Evolutionary conservation across 108 stramenopile genomes (phyloP).

Genomic region (Cafeteria roenbergensis): DNA sequence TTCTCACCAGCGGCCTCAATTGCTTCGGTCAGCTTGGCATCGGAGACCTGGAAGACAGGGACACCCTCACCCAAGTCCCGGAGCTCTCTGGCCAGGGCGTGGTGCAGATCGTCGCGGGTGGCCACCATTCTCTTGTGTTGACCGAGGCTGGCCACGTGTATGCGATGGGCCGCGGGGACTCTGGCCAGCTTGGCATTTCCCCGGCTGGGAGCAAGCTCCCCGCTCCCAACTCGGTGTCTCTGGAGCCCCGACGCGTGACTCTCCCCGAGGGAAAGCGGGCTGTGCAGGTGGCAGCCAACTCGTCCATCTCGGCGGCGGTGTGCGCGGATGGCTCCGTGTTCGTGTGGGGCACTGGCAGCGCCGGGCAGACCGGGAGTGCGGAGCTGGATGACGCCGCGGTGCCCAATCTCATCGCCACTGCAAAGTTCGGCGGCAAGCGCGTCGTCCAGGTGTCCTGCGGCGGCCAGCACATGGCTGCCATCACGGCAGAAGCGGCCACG

Average conservation of each 20-base stretch:
- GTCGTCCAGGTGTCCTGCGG: background rate
- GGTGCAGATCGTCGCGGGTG: slow-evolving; percentile 51
- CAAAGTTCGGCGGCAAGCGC: background rate
- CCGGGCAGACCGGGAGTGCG: slow-evolving; percentile 44
- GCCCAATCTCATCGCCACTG: slow-evolving; percentile 5
- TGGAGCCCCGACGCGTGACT: slow-evolving; percentile 3
- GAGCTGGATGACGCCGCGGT: slow-evolving; percentile 23
- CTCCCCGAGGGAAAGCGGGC: background rate
- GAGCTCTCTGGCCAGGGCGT: slow-evolving; percentile 36
- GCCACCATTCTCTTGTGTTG: slow-evolving; percentile 56
- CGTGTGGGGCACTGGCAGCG: slow-evolving; percentile 68
- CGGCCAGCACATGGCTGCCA: background rate
- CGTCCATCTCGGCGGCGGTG: slow-evolving; percentile 51
- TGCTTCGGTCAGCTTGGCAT: slow-evolving; percentile 78
- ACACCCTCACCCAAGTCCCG: background rate
- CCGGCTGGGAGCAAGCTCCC: slow-evolving; percentile 14
- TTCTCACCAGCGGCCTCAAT: slow-evolving; percentile 66
- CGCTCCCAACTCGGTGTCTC: background rate
- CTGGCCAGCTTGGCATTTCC: slow-evolving; percentile 60
- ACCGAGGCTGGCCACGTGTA: slow-evolving; percentile 45
- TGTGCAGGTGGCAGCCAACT: slow-evolving; percentile 29
- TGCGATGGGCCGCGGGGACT: slow-evolving; percentile 67
- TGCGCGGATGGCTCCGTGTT: slow-evolving; percentile 53
- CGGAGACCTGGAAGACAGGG: slow-evolving; percentile 36
- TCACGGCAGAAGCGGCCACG: no score